Evolutionary conservation across 371 early-diverging fungal species (phyloP).

Genomic region (Aphelidium insulamus): DNA sequence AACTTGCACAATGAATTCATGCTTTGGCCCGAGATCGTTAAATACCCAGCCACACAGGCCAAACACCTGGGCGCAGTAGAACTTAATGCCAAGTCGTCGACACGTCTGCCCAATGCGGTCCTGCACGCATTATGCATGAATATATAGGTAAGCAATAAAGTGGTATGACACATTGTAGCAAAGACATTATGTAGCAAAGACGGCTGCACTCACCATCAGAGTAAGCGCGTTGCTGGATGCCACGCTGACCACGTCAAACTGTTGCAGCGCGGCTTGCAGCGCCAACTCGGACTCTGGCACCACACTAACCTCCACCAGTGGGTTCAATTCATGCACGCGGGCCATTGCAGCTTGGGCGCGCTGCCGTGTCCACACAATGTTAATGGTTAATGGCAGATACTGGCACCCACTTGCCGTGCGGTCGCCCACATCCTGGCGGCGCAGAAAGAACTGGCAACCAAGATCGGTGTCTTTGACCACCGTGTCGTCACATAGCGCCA

Average conservation of each 20-base stretch:
- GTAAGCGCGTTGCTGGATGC: neutral
- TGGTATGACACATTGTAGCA: no score
- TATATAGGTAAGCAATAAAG: no score
- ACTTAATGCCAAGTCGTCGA: slow-evolving; percentile 4
- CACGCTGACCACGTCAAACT: neutral
- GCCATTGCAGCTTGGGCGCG: slow-evolving; percentile 3
- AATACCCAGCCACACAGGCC: slow-evolving; percentile 68
- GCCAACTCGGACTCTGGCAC: neutral
- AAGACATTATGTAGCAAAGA: no score
- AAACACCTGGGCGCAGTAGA: slow-evolving; percentile 39
- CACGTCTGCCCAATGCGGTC: no score
- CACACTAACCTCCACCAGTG: slow-evolving; percentile 3
- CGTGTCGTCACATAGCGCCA: slow-evolving; percentile 40
- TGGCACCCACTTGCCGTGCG: slow-evolving; percentile 23
- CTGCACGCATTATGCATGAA: no score
- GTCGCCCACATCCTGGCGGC: slow-evolving; percentile 30
- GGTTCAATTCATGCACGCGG: slow-evolving; percentile 5
- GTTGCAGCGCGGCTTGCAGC: neutral
- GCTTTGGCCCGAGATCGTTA: slow-evolving; percentile 41
- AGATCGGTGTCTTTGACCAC: slow-evolving; percentile 34
- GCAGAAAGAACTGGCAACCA: slow-evolving; percentile 53
- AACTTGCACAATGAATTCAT: slow-evolving; percentile 40
- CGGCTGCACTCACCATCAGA: neutral
- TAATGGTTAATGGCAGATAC: neutral
- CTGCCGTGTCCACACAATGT: neutral